Percentiles rank a stretch among this genome's conserved stretches.
Conservation (phyloP, 495 filamentous ascomycete genomes). For the Hypoxylon fuscum region DNA sequence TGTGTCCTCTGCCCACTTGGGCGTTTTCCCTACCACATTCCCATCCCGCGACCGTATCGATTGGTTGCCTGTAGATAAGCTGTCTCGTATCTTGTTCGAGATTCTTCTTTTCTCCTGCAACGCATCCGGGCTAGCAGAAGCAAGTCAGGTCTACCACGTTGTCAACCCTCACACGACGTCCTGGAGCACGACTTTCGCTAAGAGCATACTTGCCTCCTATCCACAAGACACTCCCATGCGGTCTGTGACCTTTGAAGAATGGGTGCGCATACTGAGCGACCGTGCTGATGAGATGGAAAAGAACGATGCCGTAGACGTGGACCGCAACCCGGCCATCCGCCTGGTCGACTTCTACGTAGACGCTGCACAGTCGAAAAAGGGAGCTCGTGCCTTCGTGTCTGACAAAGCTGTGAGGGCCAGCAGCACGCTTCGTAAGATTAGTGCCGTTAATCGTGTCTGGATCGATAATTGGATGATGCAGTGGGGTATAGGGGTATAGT, state of each 20-base stretch:
- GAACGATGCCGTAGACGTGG: slow-evolving; percentile 1
- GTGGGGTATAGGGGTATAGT: no score
- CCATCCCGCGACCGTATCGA: slow-evolving; percentile 1
- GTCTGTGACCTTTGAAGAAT: slow-evolving; percentile 1
- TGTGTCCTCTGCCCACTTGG: background rate
- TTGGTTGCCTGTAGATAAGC: slow-evolving; percentile 10
- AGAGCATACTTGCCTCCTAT: background rate
- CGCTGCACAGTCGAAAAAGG: background rate
- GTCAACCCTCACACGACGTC: slow-evolving; percentile 7
- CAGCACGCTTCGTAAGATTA: background rate
- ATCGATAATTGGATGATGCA: background rate
- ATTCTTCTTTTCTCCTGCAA: slow-evolving; percentile 1
- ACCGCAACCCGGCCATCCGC: background rate
- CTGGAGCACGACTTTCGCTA: background rate
- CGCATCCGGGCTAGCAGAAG: background rate
- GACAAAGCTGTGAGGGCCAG: background rate
- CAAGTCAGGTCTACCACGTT: slow-evolving; percentile 1
- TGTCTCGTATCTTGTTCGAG: background rate
- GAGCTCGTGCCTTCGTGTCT: background rate
- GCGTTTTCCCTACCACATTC: slow-evolving; percentile 1
- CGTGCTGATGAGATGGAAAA: background rate
- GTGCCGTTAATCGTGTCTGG: background rate
- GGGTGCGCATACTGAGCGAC: background rate
- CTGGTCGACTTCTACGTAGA: background rate
- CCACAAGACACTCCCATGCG: background rate